Evolutionary conservation across 441 rosid genomes (phyloP).

Genomic region (Populus hybrid): DNA sequence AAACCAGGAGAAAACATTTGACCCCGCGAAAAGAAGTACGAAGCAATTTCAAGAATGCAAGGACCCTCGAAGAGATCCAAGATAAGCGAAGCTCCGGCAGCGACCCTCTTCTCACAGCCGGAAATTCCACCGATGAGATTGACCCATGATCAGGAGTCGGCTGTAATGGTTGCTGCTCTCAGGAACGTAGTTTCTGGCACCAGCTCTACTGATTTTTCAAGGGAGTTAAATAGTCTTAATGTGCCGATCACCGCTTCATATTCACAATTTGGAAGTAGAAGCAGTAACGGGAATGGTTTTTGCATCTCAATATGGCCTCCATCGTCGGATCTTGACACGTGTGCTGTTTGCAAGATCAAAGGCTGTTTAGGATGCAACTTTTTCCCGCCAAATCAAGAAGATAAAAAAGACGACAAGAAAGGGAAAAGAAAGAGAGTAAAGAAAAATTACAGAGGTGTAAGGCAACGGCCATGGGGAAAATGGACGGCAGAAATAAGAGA

Average conservation of each 20-base stretch:
- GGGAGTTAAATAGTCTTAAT: not conserved
- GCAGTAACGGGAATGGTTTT: not conserved
- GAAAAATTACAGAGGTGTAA: constrained; percentile 81
- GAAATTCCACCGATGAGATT: constrained; percentile 19
- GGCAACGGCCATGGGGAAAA: constrained; percentile 97
- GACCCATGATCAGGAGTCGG: constrained; percentile 50
- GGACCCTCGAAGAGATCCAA: constrained; percentile 25
- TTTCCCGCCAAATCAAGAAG: constrained; percentile 56
- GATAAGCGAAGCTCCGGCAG: constrained; percentile 16
- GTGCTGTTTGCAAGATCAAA: constrained; percentile 51
- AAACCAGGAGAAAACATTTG: not conserved
- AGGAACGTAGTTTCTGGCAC: constrained; percentile 49
- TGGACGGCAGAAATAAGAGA: constrained; percentile 96
- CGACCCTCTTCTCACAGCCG: not conserved
- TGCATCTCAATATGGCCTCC: not conserved
- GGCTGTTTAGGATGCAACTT: constrained; percentile 74
- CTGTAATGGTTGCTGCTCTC: constrained; percentile 62
- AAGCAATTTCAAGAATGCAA: constrained; percentile 23
- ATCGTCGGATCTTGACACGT: constrained; percentile 40
- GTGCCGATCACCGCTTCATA: constrained; percentile 1
- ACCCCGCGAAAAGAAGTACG: too few species aligned
- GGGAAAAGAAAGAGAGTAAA: constrained; percentile 31
- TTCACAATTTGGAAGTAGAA: not conserved
- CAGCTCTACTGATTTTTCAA: not conserved
- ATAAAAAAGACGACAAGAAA: constrained; percentile 2